Evolutionary conservation across 139 green algal genomes (phyloP).

Genomic region (Astrephomene gubernaculifera): DNA sequence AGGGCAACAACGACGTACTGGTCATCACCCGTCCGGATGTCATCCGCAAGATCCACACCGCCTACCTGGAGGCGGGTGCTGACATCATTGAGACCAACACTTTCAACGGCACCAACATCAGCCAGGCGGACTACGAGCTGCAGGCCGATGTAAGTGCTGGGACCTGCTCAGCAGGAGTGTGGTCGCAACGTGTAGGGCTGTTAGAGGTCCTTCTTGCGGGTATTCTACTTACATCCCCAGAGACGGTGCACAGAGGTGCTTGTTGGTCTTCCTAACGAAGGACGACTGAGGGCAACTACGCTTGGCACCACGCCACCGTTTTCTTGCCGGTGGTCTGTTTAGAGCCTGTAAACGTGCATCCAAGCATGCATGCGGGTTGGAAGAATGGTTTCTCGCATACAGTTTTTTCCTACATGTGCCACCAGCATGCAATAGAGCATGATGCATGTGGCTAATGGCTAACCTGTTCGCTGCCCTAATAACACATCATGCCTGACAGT

Average conservation of each 20-base stretch:
- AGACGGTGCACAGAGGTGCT: too few relatives aligned
- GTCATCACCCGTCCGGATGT: conserved; percentile 96
- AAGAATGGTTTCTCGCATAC: too few relatives aligned
- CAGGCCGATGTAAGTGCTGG: conserved; percentile 70
- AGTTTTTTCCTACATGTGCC: too few relatives aligned
- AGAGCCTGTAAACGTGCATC: too few relatives aligned
- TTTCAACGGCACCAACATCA: conserved; percentile 96
- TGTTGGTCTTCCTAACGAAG: not conserved
- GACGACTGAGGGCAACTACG: not conserved
- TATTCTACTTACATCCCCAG: not conserved
- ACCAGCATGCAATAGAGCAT: too few relatives aligned
- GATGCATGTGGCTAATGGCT: too few relatives aligned
- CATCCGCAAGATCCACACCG: conserved; percentile 93
- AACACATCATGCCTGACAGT: conserved; percentile 96
- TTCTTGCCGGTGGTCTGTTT: conserved; percentile 97
- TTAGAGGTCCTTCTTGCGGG: not conserved
- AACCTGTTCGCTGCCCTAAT: conserved; percentile 97
- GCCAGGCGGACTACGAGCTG: conserved; percentile 95
- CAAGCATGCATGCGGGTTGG: too few relatives aligned
- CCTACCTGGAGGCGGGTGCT: conserved; percentile 91
- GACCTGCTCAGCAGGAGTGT: not conserved
- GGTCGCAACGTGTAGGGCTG: not conserved
- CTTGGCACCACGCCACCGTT: conserved; percentile 87
- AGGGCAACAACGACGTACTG: conserved; percentile 99
- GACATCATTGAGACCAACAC: conserved; percentile 99